Evolutionary conservation across 371 early-diverging fungal species (phyloP), one percentile per base, ranked within the genome.

Genomic region (Choanephora cucurbitarum): DNA sequence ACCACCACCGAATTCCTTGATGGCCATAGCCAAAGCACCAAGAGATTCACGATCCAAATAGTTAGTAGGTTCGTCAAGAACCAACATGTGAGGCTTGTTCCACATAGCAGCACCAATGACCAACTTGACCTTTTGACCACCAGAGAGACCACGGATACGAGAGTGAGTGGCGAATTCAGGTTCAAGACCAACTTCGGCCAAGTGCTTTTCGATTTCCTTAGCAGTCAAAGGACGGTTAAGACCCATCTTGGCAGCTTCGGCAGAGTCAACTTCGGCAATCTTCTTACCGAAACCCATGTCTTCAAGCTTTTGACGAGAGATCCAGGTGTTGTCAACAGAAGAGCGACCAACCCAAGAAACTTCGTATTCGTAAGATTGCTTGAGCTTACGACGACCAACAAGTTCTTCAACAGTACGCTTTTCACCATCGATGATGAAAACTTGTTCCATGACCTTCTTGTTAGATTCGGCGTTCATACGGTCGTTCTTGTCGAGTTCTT

Each of bases 51-150:
- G 85, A 76, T 88, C 89, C 74, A 90, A 72, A 69, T 91, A 90
- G 65, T 90, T 90, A 72, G 92, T 93, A 60, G 93, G 93, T 74
- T 94, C 93, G 73, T 95, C 94, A 57, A 92, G 77, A 64, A 93
- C 91, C 57, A 95, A 70, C 69, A 94, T 86, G 72, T 94, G 92
- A 51, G 94, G 93, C 60, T 83, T 78, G 74, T 85, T 83, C 90
- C 91, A 91, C 86, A 89, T 86, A 49, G 89, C 87, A 58, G 91
- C 91, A 59, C 87, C 93, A 58, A 93, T 81, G 22, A 91, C 91
- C 39, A 95, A 81, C 84, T 91, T 89, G 74, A 91, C 91, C 80
- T 95, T 95, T 69, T 95, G 94, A 54, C 94, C 93, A 70, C 93
- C 94, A 55, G 92, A 91, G 14, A 95, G 83, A 77, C 89, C 91